Percentiles rank a stretch among this genome's conserved stretches.
Evolutionary conservation across 2,329 filamentous ascomycete genomes (phyloP).

Genomic region (Elsinoe ampelina): DNA sequence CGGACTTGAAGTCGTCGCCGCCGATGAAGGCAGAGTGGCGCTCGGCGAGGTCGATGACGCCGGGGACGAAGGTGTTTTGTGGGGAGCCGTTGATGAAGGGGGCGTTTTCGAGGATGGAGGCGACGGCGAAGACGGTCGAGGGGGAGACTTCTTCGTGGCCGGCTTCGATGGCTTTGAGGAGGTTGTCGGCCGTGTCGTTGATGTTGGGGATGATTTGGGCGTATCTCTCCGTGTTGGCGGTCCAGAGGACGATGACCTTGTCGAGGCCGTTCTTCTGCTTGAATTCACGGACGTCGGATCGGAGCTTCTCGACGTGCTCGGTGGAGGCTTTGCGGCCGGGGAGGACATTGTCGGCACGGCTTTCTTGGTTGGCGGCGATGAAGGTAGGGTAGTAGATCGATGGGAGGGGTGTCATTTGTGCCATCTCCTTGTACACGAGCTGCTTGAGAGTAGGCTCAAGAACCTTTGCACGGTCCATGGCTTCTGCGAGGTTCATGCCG

Average conservation of each 20-base stretch:
- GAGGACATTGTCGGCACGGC: slow-evolving; percentile 84
- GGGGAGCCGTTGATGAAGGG: slow-evolving; percentile 99
- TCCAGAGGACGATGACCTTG: slow-evolving; percentile 97
- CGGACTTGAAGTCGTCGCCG: slow-evolving; percentile 98
- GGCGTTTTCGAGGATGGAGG: slow-evolving; percentile 76
- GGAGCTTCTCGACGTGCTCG: slow-evolving; percentile 86
- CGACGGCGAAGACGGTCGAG: slow-evolving; percentile 91
- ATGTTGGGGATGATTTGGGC: slow-evolving; percentile 79
- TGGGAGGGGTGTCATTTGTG: slow-evolving; percentile 74
- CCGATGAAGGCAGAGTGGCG: slow-evolving; percentile 83
- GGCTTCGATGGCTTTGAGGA: slow-evolving; percentile 74
- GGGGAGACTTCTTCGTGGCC: slow-evolving; percentile 89
- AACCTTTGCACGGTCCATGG: slow-evolving; percentile 93
- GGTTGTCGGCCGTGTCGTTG: slow-evolving; percentile 93
- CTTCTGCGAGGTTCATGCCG: slow-evolving; percentile 72
- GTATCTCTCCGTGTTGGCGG: slow-evolving; percentile 96
- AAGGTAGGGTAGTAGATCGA: slow-evolving; percentile 99
- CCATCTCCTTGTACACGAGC: slow-evolving; percentile 88
- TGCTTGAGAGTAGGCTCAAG: slow-evolving; percentile 91
- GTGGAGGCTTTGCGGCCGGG: slow-evolving; percentile 73
- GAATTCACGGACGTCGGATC: slow-evolving; percentile 90
- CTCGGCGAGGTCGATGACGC: slow-evolving; percentile 81
- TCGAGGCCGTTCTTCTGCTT: slow-evolving; percentile 76
- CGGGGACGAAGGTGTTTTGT: slow-evolving; percentile 97
- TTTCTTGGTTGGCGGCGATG: slow-evolving; percentile 97